Evolutionary conservation across 2,329 filamentous ascomycete genomes (phyloP).

Genomic region (Lasiodiplodia theobromae): DNA sequence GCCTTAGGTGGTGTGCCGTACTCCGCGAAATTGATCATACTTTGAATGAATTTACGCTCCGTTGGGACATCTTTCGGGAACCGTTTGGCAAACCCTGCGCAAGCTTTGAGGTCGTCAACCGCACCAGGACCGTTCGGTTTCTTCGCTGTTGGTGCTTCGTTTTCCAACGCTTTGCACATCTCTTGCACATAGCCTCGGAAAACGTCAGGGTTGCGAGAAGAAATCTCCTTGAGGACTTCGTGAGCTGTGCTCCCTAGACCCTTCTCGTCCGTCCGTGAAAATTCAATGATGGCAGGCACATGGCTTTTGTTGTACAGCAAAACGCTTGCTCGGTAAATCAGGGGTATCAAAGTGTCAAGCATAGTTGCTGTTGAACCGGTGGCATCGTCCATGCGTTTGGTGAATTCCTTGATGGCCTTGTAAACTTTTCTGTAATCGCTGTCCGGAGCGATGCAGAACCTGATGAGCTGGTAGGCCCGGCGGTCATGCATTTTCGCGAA

Average conservation of each 20-base stretch:
- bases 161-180: constrained; percentile 83
- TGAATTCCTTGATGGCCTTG: constrained; percentile 88
- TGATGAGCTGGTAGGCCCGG: constrained; percentile 85
- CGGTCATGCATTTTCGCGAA: constrained; percentile 93
- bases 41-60: constrained; percentile 80
- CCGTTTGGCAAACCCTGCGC: constrained; percentile 86
- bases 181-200: constrained; percentile 93
- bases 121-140: constrained; percentile 73
- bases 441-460: constrained; percentile 82
- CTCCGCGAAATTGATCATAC: constrained; percentile 82
- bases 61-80: constrained; percentile 84
- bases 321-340: constrained; percentile 83
- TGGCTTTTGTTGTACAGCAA: constrained; percentile 95
- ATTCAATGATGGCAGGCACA: constrained; percentile 86
- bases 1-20: constrained; percentile 82
- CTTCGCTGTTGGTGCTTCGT: constrained; percentile 75
- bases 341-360: constrained; percentile 79
- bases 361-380: constrained; percentile 66
- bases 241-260: constrained; percentile 81
- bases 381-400: constrained; percentile 77
- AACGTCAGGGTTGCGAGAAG: constrained; percentile 83
- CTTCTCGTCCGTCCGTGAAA: constrained; percentile 82
- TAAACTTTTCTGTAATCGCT: constrained; percentile 92
- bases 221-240: constrained; percentile 90
- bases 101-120: constrained; percentile 93